A percentile compares a stretch with the other conserved stretches of the same genome.
These are phyloP conservation scores for Aspergillus sp. DNA, from an alignment of 2,329 filamentous ascomycete genomes.

Conservation along the genomic window DNA sequence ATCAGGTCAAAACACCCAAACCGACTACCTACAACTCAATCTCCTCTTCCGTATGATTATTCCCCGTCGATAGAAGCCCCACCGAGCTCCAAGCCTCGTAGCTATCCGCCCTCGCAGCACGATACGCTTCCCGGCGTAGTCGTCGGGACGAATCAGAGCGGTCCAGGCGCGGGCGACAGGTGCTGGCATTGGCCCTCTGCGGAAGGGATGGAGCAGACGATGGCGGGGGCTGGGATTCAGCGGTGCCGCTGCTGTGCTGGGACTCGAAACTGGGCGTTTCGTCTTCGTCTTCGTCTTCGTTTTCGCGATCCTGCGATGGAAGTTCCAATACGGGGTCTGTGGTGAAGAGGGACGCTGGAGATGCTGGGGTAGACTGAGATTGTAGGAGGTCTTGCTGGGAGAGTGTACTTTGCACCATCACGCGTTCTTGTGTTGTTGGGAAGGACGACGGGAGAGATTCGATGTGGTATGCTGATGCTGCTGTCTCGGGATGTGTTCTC, in stretches of 20 bases:
- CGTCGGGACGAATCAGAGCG: slow-evolving; percentile 12
- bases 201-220: background rate
- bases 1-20: no score
- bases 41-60: slow-evolving; percentile 35
- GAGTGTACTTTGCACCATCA: no score
- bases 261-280: background rate
- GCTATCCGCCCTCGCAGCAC: slow-evolving; percentile 32
- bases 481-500: slow-evolving; percentile 10
- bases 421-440: no score
- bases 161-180: no score
- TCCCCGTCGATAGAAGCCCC: slow-evolving; percentile 35
- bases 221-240: background rate
- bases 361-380: no score
- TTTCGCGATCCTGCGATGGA: background rate
- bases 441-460: slow-evolving; percentile 21
- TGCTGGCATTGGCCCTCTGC: no score
- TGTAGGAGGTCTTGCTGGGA: no score
- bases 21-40: slow-evolving; percentile 35
- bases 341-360: no score
- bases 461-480: slow-evolving; percentile 10
- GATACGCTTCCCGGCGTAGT: slow-evolving; percentile 27
- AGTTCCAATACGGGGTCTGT: no score
- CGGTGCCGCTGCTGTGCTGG: background rate
- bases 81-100: slow-evolving; percentile 35
- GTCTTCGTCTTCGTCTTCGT: background rate